These are phyloP conservation scores for Dryas alaskensis DNA, from an alignment of 306 rosid species.

Conservation along the genomic window DNA sequence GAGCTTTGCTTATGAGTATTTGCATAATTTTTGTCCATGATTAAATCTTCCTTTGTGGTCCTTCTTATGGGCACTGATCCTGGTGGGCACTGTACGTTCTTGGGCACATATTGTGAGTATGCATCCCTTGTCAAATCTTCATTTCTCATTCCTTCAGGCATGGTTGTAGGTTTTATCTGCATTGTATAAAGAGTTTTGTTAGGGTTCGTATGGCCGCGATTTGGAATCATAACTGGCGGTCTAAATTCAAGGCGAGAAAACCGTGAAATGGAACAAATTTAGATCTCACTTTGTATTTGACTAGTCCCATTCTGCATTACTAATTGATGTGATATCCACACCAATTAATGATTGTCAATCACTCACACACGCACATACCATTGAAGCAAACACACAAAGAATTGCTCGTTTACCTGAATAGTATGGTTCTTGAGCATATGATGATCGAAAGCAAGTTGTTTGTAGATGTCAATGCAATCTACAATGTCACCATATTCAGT, in stretches of 20 bases:
- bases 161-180: conserved; percentile 10
- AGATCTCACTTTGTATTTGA: too few species aligned
- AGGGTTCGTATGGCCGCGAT: not conserved
- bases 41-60: conserved; percentile 19
- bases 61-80: conserved; percentile 27
- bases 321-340: not conserved
- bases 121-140: not conserved
- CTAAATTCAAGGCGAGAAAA: too few species aligned
- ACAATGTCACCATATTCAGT: conserved; percentile 21
- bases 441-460: conserved; percentile 32
- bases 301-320: not conserved
- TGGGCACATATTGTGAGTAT: not conserved
- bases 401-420: conserved; percentile 19
- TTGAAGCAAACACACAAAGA: not conserved
- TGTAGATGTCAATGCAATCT: conserved; percentile 35
- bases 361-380: not conserved
- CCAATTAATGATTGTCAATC: not conserved
- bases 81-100: conserved; percentile 16
- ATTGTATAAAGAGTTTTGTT: not conserved
- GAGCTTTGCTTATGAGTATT: not conserved
- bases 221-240: too few species aligned
- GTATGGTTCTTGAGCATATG: conserved; percentile 30
- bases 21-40: conserved; percentile 10
- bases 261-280: too few species aligned
- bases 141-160: not conserved